These are phyloP conservation scores for Lichtheimia ramosa DNA, from an alignment of 371 early-diverging fungal genomes.

Conservation along the genomic window DNA sequence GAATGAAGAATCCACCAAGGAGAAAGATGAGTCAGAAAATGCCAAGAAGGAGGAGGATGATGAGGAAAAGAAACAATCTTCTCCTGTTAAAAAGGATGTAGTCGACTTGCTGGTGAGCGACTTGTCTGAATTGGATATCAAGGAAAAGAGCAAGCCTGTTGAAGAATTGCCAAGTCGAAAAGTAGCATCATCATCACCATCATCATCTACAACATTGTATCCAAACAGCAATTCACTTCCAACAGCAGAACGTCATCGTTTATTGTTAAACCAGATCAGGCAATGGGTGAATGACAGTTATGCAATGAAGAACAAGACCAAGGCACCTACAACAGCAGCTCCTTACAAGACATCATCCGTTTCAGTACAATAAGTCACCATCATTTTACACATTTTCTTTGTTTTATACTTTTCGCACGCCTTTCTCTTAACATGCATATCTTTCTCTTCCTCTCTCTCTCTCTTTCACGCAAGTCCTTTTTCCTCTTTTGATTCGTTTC, in stretches of 20 bases:
- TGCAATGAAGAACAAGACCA: slow-evolving; percentile 6
- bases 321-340: background rate
- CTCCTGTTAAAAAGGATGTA: slow-evolving; percentile 11
- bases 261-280: slow-evolving; percentile 17
- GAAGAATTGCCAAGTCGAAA: background rate
- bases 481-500: background rate
- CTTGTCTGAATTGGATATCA: slow-evolving; percentile 8
- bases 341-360: too few species aligned
- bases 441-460: background rate
- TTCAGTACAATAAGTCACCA: too few species aligned
- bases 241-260: slow-evolving; percentile 15
- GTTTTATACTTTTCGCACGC: too few species aligned
- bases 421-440: too few species aligned
- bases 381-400: too few species aligned
- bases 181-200: background rate
- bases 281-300: slow-evolving; percentile 28
- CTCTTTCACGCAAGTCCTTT: background rate
- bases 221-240: slow-evolving; percentile 3
- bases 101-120: slow-evolving; percentile 18
- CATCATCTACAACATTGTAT: background rate
- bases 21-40: background rate
- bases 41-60: background rate
- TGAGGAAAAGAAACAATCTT: slow-evolving; percentile 4
- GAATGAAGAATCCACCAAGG: slow-evolving; percentile 4
- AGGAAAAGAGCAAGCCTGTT: background rate